Evolutionary conservation across 305 asterid species (phyloP).

Genomic region (Salvia sclarea): DNA sequence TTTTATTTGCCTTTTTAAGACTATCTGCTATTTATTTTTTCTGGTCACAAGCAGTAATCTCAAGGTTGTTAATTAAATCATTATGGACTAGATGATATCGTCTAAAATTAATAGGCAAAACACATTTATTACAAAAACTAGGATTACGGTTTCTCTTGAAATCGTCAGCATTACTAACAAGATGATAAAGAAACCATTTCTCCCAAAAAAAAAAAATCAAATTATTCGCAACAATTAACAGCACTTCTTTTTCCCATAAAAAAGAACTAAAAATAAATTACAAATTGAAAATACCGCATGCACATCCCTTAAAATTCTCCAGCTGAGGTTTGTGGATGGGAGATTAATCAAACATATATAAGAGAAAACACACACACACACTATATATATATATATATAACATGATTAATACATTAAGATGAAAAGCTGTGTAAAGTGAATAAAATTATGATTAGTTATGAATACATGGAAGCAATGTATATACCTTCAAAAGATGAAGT

Average conservation of each 20-base stretch:
- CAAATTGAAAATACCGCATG: neutral
- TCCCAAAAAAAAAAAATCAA: too few species aligned
- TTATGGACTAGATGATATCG: neutral
- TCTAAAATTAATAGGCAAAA: neutral
- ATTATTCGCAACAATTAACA: neutral
- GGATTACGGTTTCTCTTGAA: neutral
- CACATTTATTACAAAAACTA: neutral
- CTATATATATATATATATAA: neutral
- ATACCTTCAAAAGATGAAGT: conserved; percentile 52
- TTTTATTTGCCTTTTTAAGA: too few species aligned
- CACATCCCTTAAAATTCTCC: neutral
- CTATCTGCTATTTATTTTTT: too few species aligned
- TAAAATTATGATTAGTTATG: neutral
- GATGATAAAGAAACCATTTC: too few species aligned
- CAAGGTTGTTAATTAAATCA: too few species aligned
- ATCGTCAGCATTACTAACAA: neutral
- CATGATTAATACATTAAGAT: neutral
- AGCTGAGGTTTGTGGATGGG: neutral
- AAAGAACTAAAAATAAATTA: neutral
- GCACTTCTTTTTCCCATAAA: neutral
- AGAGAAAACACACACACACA: neutral
- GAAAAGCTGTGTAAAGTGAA: neutral
- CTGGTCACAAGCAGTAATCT: too few species aligned
- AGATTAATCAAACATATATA: too few species aligned
- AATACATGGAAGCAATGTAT: neutral